Conservation (phyloP, 139 green algal species). For the Spirogloea muscicola region DNA sequence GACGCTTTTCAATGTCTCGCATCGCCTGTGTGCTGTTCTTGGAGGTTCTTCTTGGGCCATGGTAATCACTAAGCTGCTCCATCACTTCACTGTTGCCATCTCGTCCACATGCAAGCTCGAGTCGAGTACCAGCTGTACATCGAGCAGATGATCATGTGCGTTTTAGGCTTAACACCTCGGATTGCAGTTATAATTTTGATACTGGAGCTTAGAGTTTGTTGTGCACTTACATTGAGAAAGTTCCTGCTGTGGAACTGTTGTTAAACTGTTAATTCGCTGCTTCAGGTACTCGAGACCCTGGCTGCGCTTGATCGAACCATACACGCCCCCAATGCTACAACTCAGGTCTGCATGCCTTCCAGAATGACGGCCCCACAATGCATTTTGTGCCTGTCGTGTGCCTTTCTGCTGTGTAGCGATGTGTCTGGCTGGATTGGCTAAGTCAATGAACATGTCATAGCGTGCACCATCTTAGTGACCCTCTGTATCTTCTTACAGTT, state of each 20-base stretch:
- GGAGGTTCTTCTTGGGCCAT: conserved; percentile 58
- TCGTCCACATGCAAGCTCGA: too few species aligned
- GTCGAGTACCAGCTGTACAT: too few species aligned
- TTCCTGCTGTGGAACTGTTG: too few species aligned
- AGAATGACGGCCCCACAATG: neutral
- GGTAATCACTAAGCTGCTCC: too few species aligned
- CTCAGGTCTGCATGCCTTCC: conserved; percentile 42
- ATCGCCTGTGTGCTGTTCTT: conserved; percentile 61
- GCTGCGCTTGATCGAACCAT: conserved; percentile 71
- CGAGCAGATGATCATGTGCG: too few species aligned
- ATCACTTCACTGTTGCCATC: too few species aligned
- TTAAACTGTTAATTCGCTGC: neutral
- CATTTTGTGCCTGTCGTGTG: neutral
- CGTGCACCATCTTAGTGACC: neutral
- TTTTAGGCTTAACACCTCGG: too few species aligned
- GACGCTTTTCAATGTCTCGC: conserved; percentile 77
- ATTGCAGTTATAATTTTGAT: too few species aligned
- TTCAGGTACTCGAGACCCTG: conserved; percentile 67
- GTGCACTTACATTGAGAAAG: too few species aligned
- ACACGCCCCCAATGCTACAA: conserved; percentile 64
- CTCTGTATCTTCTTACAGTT: neutral
- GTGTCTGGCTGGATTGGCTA: neutral
- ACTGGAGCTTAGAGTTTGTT: too few species aligned
- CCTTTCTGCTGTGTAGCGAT: neutral
- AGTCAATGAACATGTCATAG: too few species aligned